Evolutionary conservation across 1,139 yeast genomes (phyloP).

Genomic region (Casaregolazyma suthepensis): DNA sequence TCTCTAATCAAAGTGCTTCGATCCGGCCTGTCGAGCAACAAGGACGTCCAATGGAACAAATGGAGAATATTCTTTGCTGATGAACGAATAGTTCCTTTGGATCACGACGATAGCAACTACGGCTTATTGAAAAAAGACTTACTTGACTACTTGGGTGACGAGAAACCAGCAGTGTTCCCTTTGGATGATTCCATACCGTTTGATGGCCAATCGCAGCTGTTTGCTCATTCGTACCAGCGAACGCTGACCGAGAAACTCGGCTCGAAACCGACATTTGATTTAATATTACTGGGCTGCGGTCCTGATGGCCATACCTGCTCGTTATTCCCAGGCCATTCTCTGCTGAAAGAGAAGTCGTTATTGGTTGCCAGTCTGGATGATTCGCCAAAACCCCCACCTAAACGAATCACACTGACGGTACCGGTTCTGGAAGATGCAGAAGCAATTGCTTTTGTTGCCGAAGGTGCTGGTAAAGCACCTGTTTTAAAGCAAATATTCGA

Average conservation of each 20-base stretch:
- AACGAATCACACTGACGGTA: slow-evolving; percentile 66
- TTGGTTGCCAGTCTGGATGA: slow-evolving; percentile 44
- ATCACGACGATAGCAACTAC: slow-evolving; percentile 62
- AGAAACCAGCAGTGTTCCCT: slow-evolving; percentile 50
- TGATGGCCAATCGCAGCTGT: slow-evolving; percentile 40
- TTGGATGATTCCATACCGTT: slow-evolving; percentile 37
- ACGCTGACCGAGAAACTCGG: slow-evolving; percentile 38
- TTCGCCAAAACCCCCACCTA: slow-evolving; percentile 75
- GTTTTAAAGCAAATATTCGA: slow-evolving; percentile 64
- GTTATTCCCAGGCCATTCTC: slow-evolving; percentile 49
- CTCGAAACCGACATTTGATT: slow-evolving; percentile 40
- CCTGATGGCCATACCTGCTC: slow-evolving; percentile 83
- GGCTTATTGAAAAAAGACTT: slow-evolving; percentile 57
- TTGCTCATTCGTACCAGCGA: slow-evolving; percentile 47
- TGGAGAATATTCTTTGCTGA: slow-evolving; percentile 70
- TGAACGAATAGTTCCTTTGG: slow-evolving; percentile 64
- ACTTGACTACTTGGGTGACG: slow-evolving; percentile 33
- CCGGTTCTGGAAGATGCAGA: slow-evolving; percentile 52
- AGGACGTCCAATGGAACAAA: slow-evolving; percentile 52
- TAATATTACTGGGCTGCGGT: slow-evolving; percentile 66
- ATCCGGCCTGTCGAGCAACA: slow-evolving; percentile 53
- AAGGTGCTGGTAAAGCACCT: slow-evolving; percentile 79
- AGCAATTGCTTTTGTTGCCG: slow-evolving; percentile 76
- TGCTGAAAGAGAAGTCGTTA: slow-evolving; percentile 26
- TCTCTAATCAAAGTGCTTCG: slow-evolving; percentile 74